Conservation (phyloP, 2,329 filamentous ascomycete species). For the Lachnellula willkommii region DNA sequence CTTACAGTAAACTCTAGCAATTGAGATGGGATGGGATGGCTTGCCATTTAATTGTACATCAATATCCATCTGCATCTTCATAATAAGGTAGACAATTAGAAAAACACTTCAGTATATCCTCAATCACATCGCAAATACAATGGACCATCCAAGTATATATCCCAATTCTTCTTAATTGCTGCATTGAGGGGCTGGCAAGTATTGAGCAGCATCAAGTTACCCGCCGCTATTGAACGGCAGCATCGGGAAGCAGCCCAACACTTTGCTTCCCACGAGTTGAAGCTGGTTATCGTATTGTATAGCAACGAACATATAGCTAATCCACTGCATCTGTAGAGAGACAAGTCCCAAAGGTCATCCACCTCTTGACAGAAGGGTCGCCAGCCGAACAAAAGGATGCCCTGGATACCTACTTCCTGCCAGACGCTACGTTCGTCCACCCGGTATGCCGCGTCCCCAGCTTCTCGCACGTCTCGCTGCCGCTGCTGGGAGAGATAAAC, state of each 20-base stretch:
- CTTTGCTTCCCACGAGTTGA: neutral
- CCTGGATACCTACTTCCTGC: slow-evolving; percentile 68
- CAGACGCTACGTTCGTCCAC: slow-evolving; percentile 68
- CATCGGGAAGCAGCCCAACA: neutral
- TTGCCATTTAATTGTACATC: too few species aligned
- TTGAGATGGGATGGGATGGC: neutral
- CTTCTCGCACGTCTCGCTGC: slow-evolving; percentile 40
- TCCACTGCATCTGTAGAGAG: slow-evolving; percentile 32
- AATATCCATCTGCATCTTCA: too few species aligned
- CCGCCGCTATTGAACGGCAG: neutral
- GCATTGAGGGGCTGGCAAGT: neutral
- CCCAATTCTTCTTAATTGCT: neutral
- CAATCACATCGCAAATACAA: slow-evolving; percentile 12
- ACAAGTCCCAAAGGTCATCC: slow-evolving; percentile 64
- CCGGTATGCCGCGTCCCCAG: slow-evolving; percentile 68
- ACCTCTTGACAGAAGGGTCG: slow-evolving; percentile 60
- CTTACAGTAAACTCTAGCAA: neutral
- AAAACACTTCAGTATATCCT: neutral
- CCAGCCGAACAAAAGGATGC: slow-evolving; percentile 60
- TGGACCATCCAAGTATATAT: slow-evolving; percentile 41
- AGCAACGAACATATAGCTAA: slow-evolving; percentile 8
- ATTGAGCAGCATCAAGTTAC: neutral
- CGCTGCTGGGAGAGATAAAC: slow-evolving; percentile 42
- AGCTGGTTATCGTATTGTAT: neutral
- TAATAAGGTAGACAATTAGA: too few species aligned